phyloP scores from a whole-genome alignment of 2,329 filamentous ascomycete species.

The Beauveria medogensis region DNA sequence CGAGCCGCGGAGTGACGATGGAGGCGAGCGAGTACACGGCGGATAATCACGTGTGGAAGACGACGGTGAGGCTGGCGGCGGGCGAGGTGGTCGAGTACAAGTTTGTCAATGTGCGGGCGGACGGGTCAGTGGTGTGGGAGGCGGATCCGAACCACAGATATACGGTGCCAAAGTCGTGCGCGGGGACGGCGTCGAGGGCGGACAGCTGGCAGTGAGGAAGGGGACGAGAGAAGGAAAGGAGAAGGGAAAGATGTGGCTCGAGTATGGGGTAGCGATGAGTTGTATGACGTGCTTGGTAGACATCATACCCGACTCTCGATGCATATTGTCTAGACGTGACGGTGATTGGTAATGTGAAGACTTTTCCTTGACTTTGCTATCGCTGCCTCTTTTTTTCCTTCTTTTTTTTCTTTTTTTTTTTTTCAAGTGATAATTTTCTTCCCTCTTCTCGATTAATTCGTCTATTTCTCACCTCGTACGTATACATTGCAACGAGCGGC shows the following conservation, averaged over 20 bases:
- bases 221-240: neutral
- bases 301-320: no score
- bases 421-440: no score
- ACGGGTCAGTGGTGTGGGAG: constrained; percentile 56
- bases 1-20: constrained; percentile 44
- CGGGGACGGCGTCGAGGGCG: constrained; percentile 18
- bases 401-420: no score
- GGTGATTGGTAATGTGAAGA: no score
- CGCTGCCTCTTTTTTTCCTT: no score
- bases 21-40: constrained; percentile 51
- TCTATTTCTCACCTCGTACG: no score
- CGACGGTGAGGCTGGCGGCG: constrained; percentile 43
- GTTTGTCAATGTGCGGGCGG: constrained; percentile 51
- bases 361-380: no score
- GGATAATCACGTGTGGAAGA: constrained; percentile 53
- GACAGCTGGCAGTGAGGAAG: constrained; percentile 23
- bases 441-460: no score
- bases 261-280: neutral
- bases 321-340: no score
- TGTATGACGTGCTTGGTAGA: no score
- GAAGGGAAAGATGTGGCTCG: neutral
- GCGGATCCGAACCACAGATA: constrained; percentile 43
- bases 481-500: no score
- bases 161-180: constrained; percentile 24
- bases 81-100: constrained; percentile 58